Percentiles rank a stretch among this genome's conserved stretches.
Evolutionary conservation across 176 grass and related monocot species (phyloP).

Genomic region (sorghum (Sorghum bicolor)): DNA sequence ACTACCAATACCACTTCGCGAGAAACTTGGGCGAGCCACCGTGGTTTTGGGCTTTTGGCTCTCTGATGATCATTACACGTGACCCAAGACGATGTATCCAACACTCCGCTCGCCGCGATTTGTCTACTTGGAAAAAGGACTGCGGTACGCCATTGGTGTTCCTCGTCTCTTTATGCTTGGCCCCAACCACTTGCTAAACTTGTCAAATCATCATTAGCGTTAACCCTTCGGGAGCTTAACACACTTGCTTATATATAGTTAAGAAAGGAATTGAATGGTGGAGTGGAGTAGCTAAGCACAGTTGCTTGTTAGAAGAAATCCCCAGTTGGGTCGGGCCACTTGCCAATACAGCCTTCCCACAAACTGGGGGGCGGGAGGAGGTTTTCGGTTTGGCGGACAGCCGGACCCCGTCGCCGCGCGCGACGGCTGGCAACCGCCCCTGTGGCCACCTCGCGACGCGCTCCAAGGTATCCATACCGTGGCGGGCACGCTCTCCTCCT

Average conservation of each 20-base stretch:
- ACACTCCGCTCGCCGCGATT: neutral
- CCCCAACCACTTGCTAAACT: neutral
- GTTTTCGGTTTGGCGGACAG: neutral
- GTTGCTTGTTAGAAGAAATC: neutral
- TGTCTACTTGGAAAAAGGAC: neutral
- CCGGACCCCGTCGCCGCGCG: too few relatives aligned
- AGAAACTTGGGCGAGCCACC: neutral
- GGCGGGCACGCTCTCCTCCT: neutral
- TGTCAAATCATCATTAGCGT: neutral
- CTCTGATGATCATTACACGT: neutral
- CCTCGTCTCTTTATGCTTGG: neutral
- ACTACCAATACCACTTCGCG: neutral
- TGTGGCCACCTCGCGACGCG: conserved; percentile 18
- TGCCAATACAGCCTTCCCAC: conserved; percentile 32
- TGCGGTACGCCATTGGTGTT: too few relatives aligned
- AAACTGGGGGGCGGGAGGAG: conserved; percentile 6
- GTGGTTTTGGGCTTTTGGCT: neutral
- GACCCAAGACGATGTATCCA: neutral
- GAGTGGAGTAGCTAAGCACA: neutral
- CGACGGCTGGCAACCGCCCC: accelerated
- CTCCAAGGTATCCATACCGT: neutral
- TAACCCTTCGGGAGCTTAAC: neutral
- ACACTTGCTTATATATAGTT: neutral
- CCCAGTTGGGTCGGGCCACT: neutral
- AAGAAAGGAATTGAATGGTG: too few relatives aligned